Base-by-base conservation (phyloP, 306 rosid species). In the Dryas octopetala region DNA sequence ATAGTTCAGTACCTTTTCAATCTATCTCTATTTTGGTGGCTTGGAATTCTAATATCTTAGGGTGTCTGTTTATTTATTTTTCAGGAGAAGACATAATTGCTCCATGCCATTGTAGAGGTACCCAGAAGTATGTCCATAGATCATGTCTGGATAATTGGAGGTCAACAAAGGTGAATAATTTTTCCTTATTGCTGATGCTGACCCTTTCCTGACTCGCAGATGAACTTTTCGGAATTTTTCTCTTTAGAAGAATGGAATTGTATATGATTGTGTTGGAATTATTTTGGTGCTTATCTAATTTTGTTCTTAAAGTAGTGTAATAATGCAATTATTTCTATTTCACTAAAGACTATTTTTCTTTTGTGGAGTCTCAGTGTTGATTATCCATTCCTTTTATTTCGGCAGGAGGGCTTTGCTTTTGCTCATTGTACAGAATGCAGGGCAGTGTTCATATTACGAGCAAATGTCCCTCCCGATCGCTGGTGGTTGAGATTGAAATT, bases 71-170 rank as follows among this genome's bases (percentile, higher is more conserved):
- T 54, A 46, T 76, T 58, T 80, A 5, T 47, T 83, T 47, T 81
- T 75, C 87, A 94, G 98, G 97, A 68, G 92, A 92, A 83, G 97
- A 95, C 85, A 74, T 95, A 70, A 95, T 95, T 77, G 97, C 99
- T 58, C 98, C 99, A 4, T 95, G 99, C 83, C 91, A 89, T 86
- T 95, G 99, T 89, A 95, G 88, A 90, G 99, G 99, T 78, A 95
- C 99, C 10, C 99, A 95, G 81, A 95, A 95, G 81, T 86, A 86
- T 71, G 97, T 95, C 51, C 99, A 95, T 79, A 80, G 99, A 79
- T 90, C 93, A 54, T 95, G 99, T 81, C 97, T 95, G 52, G 99
- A 92, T 85, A 90, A 95, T 78, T 95, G 99, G 99, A 90, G 99
- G 86, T 92, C 99, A 76, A 90, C 99, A 73, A 95, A 92, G 93